Conservation (phyloP, 352 stramenopile species). For the Phytopythium delawarense region DNA sequence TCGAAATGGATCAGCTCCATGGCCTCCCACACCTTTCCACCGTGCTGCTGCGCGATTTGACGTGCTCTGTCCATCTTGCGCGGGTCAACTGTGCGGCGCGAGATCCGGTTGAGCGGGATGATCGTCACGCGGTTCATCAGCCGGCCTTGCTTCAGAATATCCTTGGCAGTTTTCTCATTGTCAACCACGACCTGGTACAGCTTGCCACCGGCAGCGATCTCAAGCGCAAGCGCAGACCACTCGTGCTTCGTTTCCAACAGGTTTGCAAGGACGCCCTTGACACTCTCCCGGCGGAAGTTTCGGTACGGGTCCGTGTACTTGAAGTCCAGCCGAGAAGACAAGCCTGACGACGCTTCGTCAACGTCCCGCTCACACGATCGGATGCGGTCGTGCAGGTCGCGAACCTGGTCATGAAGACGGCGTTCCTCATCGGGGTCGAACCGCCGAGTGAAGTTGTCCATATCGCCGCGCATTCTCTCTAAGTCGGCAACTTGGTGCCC, state of each 20-base stretch:
- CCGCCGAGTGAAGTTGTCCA: slow-evolving; percentile 54
- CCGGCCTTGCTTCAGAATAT: slow-evolving; percentile 96
- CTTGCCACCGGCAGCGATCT: slow-evolving; percentile 97
- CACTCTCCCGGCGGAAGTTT: slow-evolving; percentile 93
- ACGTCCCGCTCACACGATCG: slow-evolving; percentile 78
- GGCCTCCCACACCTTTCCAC: slow-evolving; percentile 89
- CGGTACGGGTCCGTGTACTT: slow-evolving; percentile 94
- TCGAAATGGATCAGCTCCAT: slow-evolving; percentile 98
- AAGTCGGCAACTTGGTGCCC: slow-evolving; percentile 62
- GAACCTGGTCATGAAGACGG: slow-evolving; percentile 52
- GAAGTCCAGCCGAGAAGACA: slow-evolving; percentile 96
- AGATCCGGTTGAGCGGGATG: slow-evolving; percentile 98
- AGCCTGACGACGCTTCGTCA: slow-evolving; percentile 89
- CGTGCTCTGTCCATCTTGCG: slow-evolving; percentile 79
- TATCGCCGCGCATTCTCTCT: slow-evolving; percentile 47
- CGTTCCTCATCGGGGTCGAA: slow-evolving; percentile 79
- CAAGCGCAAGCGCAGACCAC: slow-evolving; percentile 93
- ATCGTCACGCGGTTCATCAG: slow-evolving; percentile 97
- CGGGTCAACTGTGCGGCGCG: slow-evolving; percentile 62
- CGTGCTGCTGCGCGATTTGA: slow-evolving; percentile 84
- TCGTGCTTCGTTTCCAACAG: slow-evolving; percentile 94
- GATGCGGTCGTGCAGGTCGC: slow-evolving; percentile 63
- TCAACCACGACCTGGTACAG: slow-evolving; percentile 99
- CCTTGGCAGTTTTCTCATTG: slow-evolving; percentile 97
- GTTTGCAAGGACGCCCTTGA: slow-evolving; percentile 97